Base-by-base conservation (phyloP, 441 rosid species). In the Hura crepitans region DNA sequence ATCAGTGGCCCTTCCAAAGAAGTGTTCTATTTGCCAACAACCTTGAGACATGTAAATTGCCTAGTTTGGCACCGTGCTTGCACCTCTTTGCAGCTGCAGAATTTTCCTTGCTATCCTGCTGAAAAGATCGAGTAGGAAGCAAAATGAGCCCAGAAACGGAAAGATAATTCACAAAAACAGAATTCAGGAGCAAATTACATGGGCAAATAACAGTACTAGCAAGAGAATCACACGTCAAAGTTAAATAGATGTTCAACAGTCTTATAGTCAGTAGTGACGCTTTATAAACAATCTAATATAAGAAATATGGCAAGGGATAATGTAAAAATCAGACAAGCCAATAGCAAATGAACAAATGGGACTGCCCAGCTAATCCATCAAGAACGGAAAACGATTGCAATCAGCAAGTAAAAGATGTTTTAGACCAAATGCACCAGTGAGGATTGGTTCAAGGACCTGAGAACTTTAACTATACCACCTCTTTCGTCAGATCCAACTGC, bases 401-500 rank as follows among this genome's bases (percentile, higher is more conserved):
- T 14, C 15, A 30, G n/a, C 13, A 25, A 35, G 35, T 17, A 42
- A 11, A 39, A 17, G 42, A 30, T 17, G 20, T 23, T 60, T 53
- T 46, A 5, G 59, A 37, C 37, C 30, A 57, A 18, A 46, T 49
- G 25, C 59, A 89, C 89, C 85, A 47, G 8, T 31, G 83, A 78
- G 64, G 85, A 75, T 63, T 76, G 85, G 60, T 79, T 81, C 67
- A 75, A 59, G 73, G 96, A 78, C 81, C 95, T 87, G 79, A 86
- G 67, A 46, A 89, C 86, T 81, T 94, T 90, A 68, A 94, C 45
- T 80, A 84, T 87, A 67, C 98, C 96, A 71, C 96, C 97, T 83
- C 88, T 86, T 25, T 97, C 97, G 81, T 94, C 96, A 56, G 93
- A 85, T 67, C 97, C 97, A 74, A 88, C 78, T 65, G 92, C 71